Percentiles rank a stretch among this genome's conserved stretches.
Evolutionary conservation across 805 yeast genomes (phyloP).

Genomic region (Kurtzmaniella cleridarum): DNA sequence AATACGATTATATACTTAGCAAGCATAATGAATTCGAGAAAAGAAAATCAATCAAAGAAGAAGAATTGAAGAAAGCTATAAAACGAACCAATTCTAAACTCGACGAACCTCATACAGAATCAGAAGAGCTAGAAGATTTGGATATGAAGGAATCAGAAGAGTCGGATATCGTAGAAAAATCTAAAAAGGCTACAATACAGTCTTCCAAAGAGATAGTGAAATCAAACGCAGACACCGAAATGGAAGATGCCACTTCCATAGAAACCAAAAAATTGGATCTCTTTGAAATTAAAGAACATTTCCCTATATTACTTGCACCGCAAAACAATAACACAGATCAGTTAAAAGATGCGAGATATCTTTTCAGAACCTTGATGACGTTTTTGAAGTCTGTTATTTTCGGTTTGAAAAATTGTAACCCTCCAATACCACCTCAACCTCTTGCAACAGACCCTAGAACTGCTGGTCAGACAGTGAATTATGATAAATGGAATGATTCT

Average conservation of each 20-base stretch:
- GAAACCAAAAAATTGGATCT: slow-evolving; percentile 15
- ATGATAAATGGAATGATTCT: slow-evolving; percentile 71
- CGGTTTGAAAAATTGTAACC: slow-evolving; percentile 85
- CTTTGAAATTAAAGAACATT: slow-evolving; percentile 31
- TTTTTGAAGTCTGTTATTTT: slow-evolving; percentile 85
- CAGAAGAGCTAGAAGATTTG: slow-evolving; percentile 3
- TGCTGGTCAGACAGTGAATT: slow-evolving; percentile 33
- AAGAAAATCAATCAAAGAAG: slow-evolving; percentile 33
- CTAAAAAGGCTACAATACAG: not conserved
- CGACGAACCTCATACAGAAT: slow-evolving; percentile 3
- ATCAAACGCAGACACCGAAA: slow-evolving; percentile 8
- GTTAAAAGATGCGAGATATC: slow-evolving; percentile 78
- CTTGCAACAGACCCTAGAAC: slow-evolving; percentile 40
- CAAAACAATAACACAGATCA: slow-evolving; percentile 53
- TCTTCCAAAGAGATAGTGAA: slow-evolving; percentile 6
- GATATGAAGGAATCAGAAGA: slow-evolving; percentile 1
- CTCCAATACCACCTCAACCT: slow-evolving; percentile 53
- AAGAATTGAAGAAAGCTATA: slow-evolving; percentile 39
- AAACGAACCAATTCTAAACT: slow-evolving; percentile 28
- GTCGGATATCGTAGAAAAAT: slow-evolving; percentile 6
- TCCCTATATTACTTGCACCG: slow-evolving; percentile 59
- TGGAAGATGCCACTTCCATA: not conserved
- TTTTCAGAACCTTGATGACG: slow-evolving; percentile 83
- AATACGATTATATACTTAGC: slow-evolving; percentile 59
- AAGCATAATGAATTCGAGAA: slow-evolving; percentile 53